Percentiles rank a stretch among this genome's conserved stretches.
Conservation (phyloP, 2,329 filamentous ascomycete genomes). For the Colletotrichum coccodes region DNA sequence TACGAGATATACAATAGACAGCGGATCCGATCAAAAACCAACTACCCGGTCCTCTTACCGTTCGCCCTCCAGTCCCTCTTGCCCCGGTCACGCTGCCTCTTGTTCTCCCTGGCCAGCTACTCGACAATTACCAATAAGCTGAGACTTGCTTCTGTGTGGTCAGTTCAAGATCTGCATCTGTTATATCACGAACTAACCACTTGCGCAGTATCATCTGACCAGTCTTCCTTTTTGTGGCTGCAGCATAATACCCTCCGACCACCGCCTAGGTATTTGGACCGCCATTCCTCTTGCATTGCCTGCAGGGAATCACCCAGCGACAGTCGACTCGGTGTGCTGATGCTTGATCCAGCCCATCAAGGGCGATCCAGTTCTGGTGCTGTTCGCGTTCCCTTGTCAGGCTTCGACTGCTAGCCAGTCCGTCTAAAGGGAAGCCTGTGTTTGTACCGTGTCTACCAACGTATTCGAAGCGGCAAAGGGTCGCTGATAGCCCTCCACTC, state of each 20-base stretch:
- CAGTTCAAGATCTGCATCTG: conserved; percentile 16
- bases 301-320: neutral
- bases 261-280: conserved; percentile 1
- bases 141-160: neutral
- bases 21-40: neutral
- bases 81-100: neutral
- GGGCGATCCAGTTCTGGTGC: neutral
- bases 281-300: neutral
- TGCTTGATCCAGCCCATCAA: neutral
- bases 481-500: neutral
- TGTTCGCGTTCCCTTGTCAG: neutral
- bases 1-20: neutral
- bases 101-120: neutral
- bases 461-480: neutral
- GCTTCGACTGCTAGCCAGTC: neutral
- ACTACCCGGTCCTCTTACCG: neutral
- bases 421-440: neutral
- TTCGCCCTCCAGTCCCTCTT: neutral
- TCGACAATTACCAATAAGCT: conserved; percentile 1
- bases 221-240: conserved; percentile 24
- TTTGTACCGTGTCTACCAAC: conserved; percentile 1
- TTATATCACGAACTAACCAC: conserved; percentile 8
- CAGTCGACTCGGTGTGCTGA: conserved; percentile 8
- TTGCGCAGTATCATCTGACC: conserved; percentile 21
- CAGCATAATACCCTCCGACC: conserved; percentile 4